These are phyloP conservation scores for Yamadazyma diddensiae DNA, from an alignment of 1,139 yeast genomes.

Conservation along the genomic window DNA sequence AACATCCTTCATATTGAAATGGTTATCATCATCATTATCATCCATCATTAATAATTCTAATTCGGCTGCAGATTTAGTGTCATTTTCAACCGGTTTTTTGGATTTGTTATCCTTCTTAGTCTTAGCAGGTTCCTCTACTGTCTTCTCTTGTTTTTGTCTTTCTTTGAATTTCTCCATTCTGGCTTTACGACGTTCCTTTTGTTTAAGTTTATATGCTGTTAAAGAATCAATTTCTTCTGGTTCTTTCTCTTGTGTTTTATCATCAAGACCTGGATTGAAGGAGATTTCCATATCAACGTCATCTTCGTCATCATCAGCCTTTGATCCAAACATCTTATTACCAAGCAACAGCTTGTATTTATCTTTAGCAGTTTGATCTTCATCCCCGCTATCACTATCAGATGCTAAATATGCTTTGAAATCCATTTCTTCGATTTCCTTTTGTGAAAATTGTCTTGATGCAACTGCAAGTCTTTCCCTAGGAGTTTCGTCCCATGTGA, in stretches of 20 bases:
- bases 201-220: slow-evolving; percentile 81
- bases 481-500: slow-evolving; percentile 99
- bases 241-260: slow-evolving; percentile 28
- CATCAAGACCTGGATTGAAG: slow-evolving; percentile 82
- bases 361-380: slow-evolving; percentile 36
- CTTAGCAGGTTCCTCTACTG: slow-evolving; percentile 10
- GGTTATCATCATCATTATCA: slow-evolving; percentile 52
- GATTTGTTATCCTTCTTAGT: slow-evolving; percentile 15
- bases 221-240: slow-evolving; percentile 71
- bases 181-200: slow-evolving; percentile 84
- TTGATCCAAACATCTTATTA: slow-evolving; percentile 35
- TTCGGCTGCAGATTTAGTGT: slow-evolving; percentile 58
- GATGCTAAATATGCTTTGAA: slow-evolving; percentile 93
- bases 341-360: slow-evolving; percentile 68
- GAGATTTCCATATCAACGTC: slow-evolving; percentile 95
- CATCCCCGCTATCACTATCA: slow-evolving; percentile 59
- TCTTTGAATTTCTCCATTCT: slow-evolving; percentile 74
- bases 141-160: slow-evolving; percentile 43
- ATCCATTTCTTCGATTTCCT: slow-evolving; percentile 95
- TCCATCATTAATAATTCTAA: slow-evolving; percentile 73
- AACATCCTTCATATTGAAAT: slow-evolving; percentile 79
- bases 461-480: slow-evolving; percentile 80
- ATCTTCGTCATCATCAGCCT: slow-evolving; percentile 39
- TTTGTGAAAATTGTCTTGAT: slow-evolving; percentile 78
- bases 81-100: slow-evolving; percentile 18